phyloP scores from a whole-genome alignment of 1,284 basidiomycete species.

The Heterobasidion occidentale region DNA sequence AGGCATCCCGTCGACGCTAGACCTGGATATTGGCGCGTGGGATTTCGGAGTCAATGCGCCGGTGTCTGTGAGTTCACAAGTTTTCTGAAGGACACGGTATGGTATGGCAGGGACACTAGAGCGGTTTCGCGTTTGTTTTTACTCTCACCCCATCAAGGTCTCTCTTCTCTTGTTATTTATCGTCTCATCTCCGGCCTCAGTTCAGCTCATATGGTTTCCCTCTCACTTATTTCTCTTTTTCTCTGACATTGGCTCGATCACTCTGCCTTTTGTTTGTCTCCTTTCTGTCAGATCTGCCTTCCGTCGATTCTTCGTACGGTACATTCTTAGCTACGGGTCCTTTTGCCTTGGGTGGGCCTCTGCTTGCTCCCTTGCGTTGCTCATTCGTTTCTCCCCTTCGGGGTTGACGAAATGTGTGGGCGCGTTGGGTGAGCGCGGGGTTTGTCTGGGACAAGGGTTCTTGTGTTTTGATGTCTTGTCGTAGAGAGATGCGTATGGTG shows the following conservation, averaged over 20 bases:
- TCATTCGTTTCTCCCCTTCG: conserved; percentile 27
- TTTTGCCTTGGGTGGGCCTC: conserved; percentile 19
- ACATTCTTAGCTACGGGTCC: conserved; percentile 3
- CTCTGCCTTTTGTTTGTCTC: conserved; percentile 3
- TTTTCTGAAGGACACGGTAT: not conserved
- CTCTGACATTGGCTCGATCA: conserved; percentile 3
- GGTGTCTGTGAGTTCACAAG: not conserved
- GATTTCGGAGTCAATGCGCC: conserved; percentile 13
- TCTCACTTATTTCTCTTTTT: conserved; percentile 5
- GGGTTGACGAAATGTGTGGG: conserved; percentile 29
- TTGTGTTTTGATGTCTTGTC: not conserved
- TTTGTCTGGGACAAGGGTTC: not conserved
- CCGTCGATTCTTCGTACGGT: conserved; percentile 4
- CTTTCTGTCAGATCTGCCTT: not conserved
- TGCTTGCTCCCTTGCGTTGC: conserved; percentile 9
- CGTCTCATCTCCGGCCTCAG: conserved; percentile 13
- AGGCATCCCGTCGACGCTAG: conserved; percentile 24
- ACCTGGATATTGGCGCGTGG: conserved; percentile 27
- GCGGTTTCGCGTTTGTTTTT: conserved; percentile 1
- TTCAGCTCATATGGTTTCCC: conserved; percentile 11
- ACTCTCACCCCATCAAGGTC: not conserved
- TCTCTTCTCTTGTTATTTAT: conserved; percentile 12
- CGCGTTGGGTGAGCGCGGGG: conserved; percentile 29
- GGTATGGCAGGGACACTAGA: no score
- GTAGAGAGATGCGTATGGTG: not conserved